Evolutionary conservation across 805 yeast genomes (phyloP), one percentile per base, ranked within the genome.

Genomic region (Metschnikowia colocasiae): DNA sequence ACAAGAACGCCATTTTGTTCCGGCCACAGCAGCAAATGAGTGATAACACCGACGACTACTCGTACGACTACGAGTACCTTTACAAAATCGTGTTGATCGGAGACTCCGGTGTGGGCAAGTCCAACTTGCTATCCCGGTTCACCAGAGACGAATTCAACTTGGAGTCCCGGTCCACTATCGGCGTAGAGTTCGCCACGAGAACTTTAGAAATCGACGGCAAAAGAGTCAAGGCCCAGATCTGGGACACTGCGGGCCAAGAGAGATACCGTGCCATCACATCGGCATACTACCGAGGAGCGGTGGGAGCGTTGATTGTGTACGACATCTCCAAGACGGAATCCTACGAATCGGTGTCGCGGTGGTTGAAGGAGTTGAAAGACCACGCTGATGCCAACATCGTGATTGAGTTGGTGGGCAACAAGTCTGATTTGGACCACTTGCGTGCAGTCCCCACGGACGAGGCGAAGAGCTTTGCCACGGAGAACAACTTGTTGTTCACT

Each of bases 221-320:
- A 61, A 73, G 88, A 63, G 85, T 87, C 57, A 88, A 87, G 66
- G 92, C 95, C 3, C 95, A 89, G 69, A 85, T 90, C 58, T 92
- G 99, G 99, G 99, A 92, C 69, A 92, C 99, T 31, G 99, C 99
- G 2, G 99, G 99, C 52, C 99, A 92, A 74, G 99, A 92, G 69
- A 82, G 99, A 67, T 92, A 94, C 75, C 82, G 99, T 60, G 98
- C 99, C 38, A 92, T 92, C 67, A 94, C 99, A 27, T 83, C 94
- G 48, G 98, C 98, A 5, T 92, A 92, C 72, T 92, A 92, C 68
- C 80, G 99, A 64, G 99, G 98, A 35, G 98, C 99, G 1, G 96
- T 91, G 46, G 99, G 99, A 50, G 98, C 98, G 3, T 77, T 92
- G 60, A 85, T 92, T 49, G 96, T 92, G 54, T 92, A 92, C 69